Evolutionary conservation across 441 rosid species (phyloP).

Genomic region (Sinapis alba): DNA sequence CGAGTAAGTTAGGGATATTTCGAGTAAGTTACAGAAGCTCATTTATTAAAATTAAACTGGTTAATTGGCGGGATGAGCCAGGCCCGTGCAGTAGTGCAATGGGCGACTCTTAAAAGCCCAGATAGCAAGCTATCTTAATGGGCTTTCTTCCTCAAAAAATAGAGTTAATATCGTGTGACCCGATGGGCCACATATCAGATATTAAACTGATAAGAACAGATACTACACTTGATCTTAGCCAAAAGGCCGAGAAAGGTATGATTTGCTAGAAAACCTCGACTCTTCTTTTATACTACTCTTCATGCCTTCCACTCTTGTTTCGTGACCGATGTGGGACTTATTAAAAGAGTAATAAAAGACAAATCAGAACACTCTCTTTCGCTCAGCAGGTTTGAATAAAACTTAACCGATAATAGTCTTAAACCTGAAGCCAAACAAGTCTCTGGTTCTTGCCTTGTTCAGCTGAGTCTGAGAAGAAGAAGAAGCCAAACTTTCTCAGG

Average conservation of each 20-base stretch:
- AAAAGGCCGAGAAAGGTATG: slow-evolving; percentile 81
- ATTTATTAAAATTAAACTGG: too few relatives aligned
- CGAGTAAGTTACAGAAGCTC: too few relatives aligned
- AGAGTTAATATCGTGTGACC: slow-evolving; percentile 45
- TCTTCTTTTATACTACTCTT: not conserved
- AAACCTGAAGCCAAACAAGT: slow-evolving; percentile 22
- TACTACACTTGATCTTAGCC: slow-evolving; percentile 99
- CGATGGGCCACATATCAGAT: slow-evolving; percentile 61
- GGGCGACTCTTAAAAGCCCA: slow-evolving; percentile 11
- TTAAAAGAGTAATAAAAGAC: not conserved
- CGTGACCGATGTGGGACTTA: slow-evolving; percentile 29
- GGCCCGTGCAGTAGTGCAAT: too few relatives aligned
- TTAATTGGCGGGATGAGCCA: too few relatives aligned
- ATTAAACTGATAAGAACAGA: slow-evolving; percentile 88
- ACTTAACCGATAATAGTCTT: slow-evolving; percentile 1
- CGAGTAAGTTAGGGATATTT: too few relatives aligned
- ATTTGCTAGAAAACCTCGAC: rapidly evolving
- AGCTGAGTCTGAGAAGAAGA: slow-evolving; percentile 9
- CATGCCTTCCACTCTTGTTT: not conserved
- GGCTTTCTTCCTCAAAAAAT: slow-evolving; percentile 24
- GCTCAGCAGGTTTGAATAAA: not conserved
- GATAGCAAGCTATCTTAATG: slow-evolving; percentile 23
- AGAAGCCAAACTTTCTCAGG: not conserved
- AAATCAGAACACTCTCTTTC: not conserved
- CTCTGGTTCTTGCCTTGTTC: not conserved